Conservation (phyloP, 306 rosid genomes). For the Sphenostylis stenocarpa region DNA sequence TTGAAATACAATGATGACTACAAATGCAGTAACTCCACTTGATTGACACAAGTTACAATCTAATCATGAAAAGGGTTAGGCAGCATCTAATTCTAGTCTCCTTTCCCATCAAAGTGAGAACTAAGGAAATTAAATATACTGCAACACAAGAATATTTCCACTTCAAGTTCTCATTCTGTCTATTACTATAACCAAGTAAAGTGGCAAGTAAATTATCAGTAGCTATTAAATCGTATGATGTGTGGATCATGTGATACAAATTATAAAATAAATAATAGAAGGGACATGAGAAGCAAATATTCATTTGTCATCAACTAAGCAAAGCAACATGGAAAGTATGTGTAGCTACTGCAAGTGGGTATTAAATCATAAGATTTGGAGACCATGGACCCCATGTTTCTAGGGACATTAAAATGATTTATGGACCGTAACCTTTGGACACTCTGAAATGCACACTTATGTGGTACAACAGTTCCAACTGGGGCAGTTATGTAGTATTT, state of each 20-base stretch:
- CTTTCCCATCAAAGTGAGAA: neutral
- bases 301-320: neutral
- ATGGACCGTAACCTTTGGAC: neutral
- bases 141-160: neutral
- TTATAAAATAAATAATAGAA: neutral
- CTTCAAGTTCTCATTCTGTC: neutral
- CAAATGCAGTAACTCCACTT: neutral
- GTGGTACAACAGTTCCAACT: neutral
- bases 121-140: neutral
- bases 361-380: neutral
- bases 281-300: neutral
- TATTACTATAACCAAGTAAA: neutral
- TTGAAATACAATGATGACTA: constrained; percentile 8
- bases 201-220: neutral
- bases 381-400: neutral
- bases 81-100: neutral
- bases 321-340: neutral
- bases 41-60: neutral
- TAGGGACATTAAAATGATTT: neutral
- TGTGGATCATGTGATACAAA: neutral
- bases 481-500: neutral
- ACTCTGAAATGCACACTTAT: neutral
- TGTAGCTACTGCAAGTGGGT: neutral
- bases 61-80: neutral
- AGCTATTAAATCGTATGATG: neutral